Base-by-base conservation (phyloP, 176 grass and related monocot genomes). In the Eremochloa ophiuroides region DNA sequence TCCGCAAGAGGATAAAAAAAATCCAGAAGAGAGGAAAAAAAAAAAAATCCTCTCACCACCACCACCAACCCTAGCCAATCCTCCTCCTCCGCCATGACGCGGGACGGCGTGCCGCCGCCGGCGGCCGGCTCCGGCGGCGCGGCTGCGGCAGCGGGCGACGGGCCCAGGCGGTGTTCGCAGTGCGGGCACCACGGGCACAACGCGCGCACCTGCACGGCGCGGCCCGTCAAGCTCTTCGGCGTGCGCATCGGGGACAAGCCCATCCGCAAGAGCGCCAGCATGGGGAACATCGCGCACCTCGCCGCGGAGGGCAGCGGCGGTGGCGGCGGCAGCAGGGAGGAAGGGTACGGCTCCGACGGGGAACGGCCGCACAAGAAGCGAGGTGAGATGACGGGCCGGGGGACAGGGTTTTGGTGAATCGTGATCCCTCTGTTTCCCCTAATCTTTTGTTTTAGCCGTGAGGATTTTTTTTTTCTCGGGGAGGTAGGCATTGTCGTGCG, bases 141-240 rank as follows among this genome's bases (percentile, higher is more conserved):
- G 13, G 82, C 1, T 47, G 43, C 30, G 7, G 80, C 48, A 7
- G 89, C 66, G 0, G 81, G 48, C 5, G 82, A 78, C 18, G 82
- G 72, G 86, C 80, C 84, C 28, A 43, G 90, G 83, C 79, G 90
- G 62, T 89, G 90, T 80, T 89, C 83, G 42, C 90, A 77, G 69
- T 89, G 90, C 63, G 86, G 90, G 39, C 42, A 86, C 74, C 87
- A 92, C 43, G 90, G 90, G 37, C 90, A 92, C 83, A 92, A 92
- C 90, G 55, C 90, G 60, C 86, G 86, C 33, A 89, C 90, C 6
- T 92, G 90, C 83, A 85, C 90, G 5, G 83, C 53, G 53, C 74
- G 83, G 2, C 78, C 82, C 67, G 90, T 92, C 35, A 89, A 73
- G 90, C 90, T 92, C 43, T 92, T 92, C 90, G 90, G 90, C 48